Base-by-base conservation (phyloP, 2,329 filamentous ascomycete genomes). In the Phialophora expanda region DNA sequence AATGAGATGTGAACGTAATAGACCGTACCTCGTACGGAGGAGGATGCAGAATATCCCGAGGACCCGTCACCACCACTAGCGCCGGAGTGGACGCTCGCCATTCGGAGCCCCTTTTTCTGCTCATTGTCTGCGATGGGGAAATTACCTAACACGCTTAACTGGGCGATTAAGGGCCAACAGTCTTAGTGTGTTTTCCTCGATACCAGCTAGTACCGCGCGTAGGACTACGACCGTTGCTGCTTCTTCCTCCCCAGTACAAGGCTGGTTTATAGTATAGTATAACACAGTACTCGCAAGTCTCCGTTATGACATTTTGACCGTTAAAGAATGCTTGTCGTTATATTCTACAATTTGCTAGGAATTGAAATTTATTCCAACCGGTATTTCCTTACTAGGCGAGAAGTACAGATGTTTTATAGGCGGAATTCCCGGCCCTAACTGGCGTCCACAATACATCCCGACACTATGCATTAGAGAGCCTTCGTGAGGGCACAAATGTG, bases 61-160 rank as follows among this genome's bases (percentile, higher is more conserved):
- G 48, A 22, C 48, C 8, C 20, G n/a, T 50, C 24, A 30, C 30
- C 8, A 30, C 20, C 48, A 28, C 48, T 59, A 59, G 56, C 56
- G 56, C 56, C 56, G 56, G 56, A 59, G 56, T 59, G 17, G 22
- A 59, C 24, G 24, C n/a, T 24, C 38, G 24, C 46, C 20, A n/a
- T n/a, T 50, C 56, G 56, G 56, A 59, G 17, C 56, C 56, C 56
- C 56, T 50, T 59, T 59, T 48, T 34, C 41, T 58, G 14, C 56
- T 24, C 20, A 20, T 41, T 17, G 4, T 5, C 34, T 41, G 12
- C 5, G 4, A 41, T 4, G 34, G 34, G 34, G 34, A 17, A 44
- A 44, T 44, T 44, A 44, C 38, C 38, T 44, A 44, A n/a, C 38
- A 44, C 14, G 17, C 14, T 7, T 44, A 44, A 44, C 17, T 44